phyloP scores from a whole-genome alignment of 257 asterid genomes.

The Solanum pennellii region DNA sequence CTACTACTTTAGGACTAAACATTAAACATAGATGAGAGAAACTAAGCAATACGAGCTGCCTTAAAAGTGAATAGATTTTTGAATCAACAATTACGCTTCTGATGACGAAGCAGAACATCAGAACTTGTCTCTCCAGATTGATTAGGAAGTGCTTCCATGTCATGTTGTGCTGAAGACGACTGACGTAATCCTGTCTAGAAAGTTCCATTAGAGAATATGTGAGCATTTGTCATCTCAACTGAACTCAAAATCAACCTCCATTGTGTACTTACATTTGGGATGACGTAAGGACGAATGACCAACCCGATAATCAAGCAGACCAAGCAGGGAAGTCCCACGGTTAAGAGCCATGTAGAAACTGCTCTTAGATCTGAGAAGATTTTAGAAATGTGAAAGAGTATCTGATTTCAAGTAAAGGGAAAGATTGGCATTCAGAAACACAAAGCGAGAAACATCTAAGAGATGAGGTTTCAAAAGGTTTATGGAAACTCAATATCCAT shows the following conservation, averaged over 20 bases:
- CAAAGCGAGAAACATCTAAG: background rate
- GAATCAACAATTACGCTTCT: slow-evolving; percentile 77
- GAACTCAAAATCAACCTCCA: background rate
- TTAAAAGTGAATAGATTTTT: slow-evolving; percentile 9
- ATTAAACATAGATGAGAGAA: slow-evolving; percentile 43
- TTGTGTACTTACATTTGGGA: slow-evolving; percentile 46
- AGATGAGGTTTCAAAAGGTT: background rate
- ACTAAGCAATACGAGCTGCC: slow-evolving; percentile 20
- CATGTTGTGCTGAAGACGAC: slow-evolving; percentile 28
- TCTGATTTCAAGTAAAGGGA: background rate
- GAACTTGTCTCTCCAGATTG: slow-evolving; percentile 64
- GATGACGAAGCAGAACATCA: slow-evolving; percentile 66
- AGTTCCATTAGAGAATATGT: slow-evolving; percentile 24
- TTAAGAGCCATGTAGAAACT: slow-evolving; percentile 47
- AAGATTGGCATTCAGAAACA: background rate
- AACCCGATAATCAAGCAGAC: slow-evolving; percentile 58
- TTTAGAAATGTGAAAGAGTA: background rate
- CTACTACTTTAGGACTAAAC: slow-evolving; percentile 24
- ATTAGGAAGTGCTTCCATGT: slow-evolving; percentile 77
- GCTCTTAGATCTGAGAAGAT: slow-evolving; percentile 40
- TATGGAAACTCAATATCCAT: background rate
- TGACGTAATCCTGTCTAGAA: slow-evolving; percentile 78
- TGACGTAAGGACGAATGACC: slow-evolving; percentile 50
- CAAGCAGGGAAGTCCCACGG: slow-evolving; percentile 46
- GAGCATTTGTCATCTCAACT: background rate